phyloP scores from a whole-genome alignment of 2,329 filamentous ascomycete species.

The Nannizziopsis barbatae region DNA sequence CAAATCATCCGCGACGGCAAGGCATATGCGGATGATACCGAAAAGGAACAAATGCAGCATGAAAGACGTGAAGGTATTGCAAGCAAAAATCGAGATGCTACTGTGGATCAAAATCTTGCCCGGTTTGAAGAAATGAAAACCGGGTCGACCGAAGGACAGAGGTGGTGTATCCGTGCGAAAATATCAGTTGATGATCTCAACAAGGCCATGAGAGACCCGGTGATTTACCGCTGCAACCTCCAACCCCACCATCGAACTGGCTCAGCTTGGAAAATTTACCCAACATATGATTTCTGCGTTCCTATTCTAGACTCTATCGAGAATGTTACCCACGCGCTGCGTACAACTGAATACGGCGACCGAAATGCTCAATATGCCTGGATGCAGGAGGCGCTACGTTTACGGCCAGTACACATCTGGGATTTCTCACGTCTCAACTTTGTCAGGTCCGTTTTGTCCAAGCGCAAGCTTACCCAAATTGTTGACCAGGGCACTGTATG shows the following conservation, averaged over 20 bases:
- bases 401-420: conserved; percentile 40
- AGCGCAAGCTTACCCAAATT: conserved; percentile 42
- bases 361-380: conserved; percentile 43
- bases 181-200: conserved; percentile 86
- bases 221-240: conserved; percentile 90
- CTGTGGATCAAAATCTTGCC: conserved; percentile 70
- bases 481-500: conserved; percentile 39
- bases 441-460: conserved; percentile 40
- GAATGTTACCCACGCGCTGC: conserved; percentile 53
- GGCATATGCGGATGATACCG: conserved; percentile 90
- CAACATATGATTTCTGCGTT: conserved; percentile 56
- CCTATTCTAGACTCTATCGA: conserved; percentile 53
- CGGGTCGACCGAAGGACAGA: conserved; percentile 63
- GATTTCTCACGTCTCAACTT: conserved; percentile 45
- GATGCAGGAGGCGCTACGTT: conserved; percentile 39
- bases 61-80: conserved; percentile 76
- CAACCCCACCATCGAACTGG: conserved; percentile 52
- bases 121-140: conserved; percentile 91
- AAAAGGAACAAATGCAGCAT: conserved; percentile 74
- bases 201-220: conserved; percentile 89
- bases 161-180: conserved; percentile 90
- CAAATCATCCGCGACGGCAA: conserved; percentile 75
- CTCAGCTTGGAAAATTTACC: conserved; percentile 55
- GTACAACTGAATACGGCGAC: conserved; percentile 51
- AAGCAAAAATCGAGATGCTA: conserved; percentile 66